Conservation (phyloP, 371 early-diverging fungal genomes). For the Saksenaea vasiformis region DNA sequence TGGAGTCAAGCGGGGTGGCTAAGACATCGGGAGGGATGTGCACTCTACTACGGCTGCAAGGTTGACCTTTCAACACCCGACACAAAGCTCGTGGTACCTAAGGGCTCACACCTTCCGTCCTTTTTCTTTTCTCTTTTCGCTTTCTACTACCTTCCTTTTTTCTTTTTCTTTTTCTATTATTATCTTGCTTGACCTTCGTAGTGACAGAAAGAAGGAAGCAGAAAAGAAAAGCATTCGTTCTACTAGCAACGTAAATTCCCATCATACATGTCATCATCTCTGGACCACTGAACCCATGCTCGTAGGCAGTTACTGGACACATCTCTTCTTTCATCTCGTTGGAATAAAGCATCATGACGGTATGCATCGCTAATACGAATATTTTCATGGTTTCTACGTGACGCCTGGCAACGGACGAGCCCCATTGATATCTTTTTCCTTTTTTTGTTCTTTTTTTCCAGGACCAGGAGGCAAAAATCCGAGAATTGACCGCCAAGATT, state of each 20-base stretch:
- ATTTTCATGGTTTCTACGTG: background rate
- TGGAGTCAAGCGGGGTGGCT: too few relatives aligned
- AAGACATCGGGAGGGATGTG: background rate
- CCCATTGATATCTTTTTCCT: background rate
- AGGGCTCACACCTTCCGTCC: background rate
- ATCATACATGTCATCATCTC: background rate
- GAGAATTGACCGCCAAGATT: constrained; percentile 60
- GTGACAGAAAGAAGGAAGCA: background rate
- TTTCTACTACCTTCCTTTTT: background rate
- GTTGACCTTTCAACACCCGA: constrained; percentile 1
- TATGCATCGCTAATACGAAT: background rate
- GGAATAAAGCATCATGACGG: constrained; percentile 1
- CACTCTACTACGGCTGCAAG: background rate
- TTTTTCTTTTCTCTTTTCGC: background rate
- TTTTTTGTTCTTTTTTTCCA: background rate
- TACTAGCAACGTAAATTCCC: background rate
- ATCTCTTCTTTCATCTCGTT: background rate
- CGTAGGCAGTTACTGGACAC: background rate
- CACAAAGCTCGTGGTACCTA: background rate
- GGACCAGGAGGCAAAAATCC: constrained; percentile 31
- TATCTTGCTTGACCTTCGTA: background rate
- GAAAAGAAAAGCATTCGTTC: constrained; percentile 1
- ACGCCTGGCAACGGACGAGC: background rate
- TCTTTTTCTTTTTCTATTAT: background rate
- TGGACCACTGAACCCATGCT: background rate